A percentile compares a stretch with the other conserved stretches of the same genome.
These are phyloP conservation scores for Phytophthora meadii DNA, from an alignment of 352 stramenopile genomes.

Conservation along the genomic window DNA sequence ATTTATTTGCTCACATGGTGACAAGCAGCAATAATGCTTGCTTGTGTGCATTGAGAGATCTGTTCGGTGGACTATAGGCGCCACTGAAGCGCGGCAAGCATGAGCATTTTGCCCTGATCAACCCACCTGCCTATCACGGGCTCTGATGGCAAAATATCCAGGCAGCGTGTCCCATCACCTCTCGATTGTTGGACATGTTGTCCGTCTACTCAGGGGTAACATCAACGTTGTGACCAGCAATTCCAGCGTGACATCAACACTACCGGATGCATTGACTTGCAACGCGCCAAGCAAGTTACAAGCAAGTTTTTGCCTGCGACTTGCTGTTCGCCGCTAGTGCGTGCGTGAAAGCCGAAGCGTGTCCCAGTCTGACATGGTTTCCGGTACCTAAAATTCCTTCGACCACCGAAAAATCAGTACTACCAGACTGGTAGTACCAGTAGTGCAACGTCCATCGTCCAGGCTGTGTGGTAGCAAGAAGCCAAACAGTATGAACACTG, in stretches of 20 bases:
- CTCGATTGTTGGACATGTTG: not conserved
- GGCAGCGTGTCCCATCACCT: constrained; percentile 21
- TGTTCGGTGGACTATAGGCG: too few relatives aligned
- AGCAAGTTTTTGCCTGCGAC: not conserved
- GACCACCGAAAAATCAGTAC: constrained; percentile 7
- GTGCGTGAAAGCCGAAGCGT: not conserved
- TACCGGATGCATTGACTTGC: too few relatives aligned
- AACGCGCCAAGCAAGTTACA: not conserved
- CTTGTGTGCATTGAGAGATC: not conserved
- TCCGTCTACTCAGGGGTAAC: not conserved
- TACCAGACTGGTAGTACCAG: too few relatives aligned
- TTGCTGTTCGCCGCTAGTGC: not conserved
- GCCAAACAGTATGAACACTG: too few relatives aligned
- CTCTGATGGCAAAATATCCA: constrained; percentile 26
- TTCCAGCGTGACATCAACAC: constrained; percentile 13
- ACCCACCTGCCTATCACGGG: constrained; percentile 9
- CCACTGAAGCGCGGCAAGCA: not conserved
- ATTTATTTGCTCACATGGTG: constrained; percentile 4
- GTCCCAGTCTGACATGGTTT: constrained; percentile 4
- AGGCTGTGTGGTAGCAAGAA: too few relatives aligned
- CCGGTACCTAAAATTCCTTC: constrained; percentile 1
- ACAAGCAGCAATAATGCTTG: not conserved
- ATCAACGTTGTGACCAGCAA: constrained; percentile 13
- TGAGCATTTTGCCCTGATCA: constrained; percentile 2
- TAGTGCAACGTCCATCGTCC: too few relatives aligned